Evolutionary conservation across 805 yeast genomes (phyloP).

Genomic region (Lipomyces sp.): DNA sequence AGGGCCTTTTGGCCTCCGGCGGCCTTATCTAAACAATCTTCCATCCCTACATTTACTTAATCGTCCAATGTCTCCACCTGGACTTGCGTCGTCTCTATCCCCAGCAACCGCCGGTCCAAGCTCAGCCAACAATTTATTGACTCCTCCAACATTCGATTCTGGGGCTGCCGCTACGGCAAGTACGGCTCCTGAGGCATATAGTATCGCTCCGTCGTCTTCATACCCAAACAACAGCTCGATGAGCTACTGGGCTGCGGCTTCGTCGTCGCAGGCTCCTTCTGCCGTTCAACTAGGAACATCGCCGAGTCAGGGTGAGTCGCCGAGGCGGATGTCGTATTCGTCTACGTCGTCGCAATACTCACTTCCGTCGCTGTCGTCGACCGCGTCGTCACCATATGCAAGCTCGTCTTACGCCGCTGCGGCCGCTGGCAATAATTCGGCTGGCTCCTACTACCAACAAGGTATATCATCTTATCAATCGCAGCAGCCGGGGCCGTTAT

Average conservation of each 20-base stretch:
- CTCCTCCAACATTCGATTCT: slow-evolving; percentile 23
- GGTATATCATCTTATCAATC: slow-evolving; percentile 3
- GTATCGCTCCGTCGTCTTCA: slow-evolving; percentile 19
- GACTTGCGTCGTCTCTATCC: slow-evolving; percentile 13
- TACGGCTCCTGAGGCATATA: not conserved
- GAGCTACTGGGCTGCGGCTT: slow-evolving; percentile 31
- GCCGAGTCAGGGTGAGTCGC: slow-evolving; percentile 13
- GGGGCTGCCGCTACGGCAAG: slow-evolving; percentile 11
- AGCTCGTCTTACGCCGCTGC: slow-evolving; percentile 3
- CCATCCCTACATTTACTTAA: slow-evolving; percentile 30
- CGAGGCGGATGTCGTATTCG: slow-evolving; percentile 22
- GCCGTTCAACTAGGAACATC: slow-evolving; percentile 19
- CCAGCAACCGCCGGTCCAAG: slow-evolving; percentile 10
- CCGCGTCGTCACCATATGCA: slow-evolving; percentile 22
- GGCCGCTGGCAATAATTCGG: slow-evolving; percentile 4
- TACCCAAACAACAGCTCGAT: slow-evolving; percentile 25
- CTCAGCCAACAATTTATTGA: slow-evolving; percentile 14
- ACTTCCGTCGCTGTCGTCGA: slow-evolving; percentile 31
- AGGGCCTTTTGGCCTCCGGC: slow-evolving; percentile 5
- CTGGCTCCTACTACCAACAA: not conserved
- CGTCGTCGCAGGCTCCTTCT: slow-evolving; percentile 18
- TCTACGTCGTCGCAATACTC: slow-evolving; percentile 31
- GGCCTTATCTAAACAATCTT: slow-evolving; percentile 26
- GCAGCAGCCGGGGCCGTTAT: slow-evolving; percentile 22
- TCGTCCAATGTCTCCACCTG: slow-evolving; percentile 17